phyloP scores from a whole-genome alignment of 768 basidiomycete species.

The Kwoniella shandongensis region DNA sequence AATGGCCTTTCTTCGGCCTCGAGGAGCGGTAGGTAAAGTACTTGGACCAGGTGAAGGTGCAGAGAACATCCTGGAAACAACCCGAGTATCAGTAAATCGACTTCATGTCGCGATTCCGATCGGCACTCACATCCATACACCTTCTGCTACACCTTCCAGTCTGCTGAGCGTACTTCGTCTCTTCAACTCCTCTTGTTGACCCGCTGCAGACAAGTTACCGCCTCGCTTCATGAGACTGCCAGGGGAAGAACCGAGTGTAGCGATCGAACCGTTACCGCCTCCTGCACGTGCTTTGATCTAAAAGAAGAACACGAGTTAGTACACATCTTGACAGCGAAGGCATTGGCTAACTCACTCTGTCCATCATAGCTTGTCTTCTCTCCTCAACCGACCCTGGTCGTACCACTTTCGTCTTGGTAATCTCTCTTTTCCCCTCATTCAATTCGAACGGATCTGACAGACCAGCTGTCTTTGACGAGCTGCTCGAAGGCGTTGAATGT shows the following conservation, averaged over 20 bases:
- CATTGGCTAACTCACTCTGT: slow-evolving; percentile 41
- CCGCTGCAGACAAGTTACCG: slow-evolving; percentile 30
- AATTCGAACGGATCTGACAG: slow-evolving; percentile 42
- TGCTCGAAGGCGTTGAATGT: slow-evolving; percentile 7
- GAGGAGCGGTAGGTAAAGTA: slow-evolving; percentile 30
- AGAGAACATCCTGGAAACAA: slow-evolving; percentile 45
- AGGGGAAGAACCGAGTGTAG: slow-evolving; percentile 33
- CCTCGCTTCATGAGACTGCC: slow-evolving; percentile 15
- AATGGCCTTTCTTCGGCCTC: slow-evolving; percentile 45
- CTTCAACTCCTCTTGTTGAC: slow-evolving; percentile 49
- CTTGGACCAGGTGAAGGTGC: slow-evolving; percentile 28
- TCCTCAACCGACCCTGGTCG: slow-evolving; percentile 44
- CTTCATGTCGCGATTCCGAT: not conserved
- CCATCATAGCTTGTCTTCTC: slow-evolving; percentile 47
- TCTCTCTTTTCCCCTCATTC: slow-evolving; percentile 14
- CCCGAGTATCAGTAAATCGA: not conserved
- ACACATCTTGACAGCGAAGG: not conserved
- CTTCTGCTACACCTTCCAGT: slow-evolving; percentile 51
- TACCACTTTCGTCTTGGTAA: slow-evolving; percentile 27
- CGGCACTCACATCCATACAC: slow-evolving; percentile 52
- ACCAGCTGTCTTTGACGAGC: slow-evolving; percentile 17
- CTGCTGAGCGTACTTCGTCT: slow-evolving; percentile 52
- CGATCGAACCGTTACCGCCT: slow-evolving; percentile 18
- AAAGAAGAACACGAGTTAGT: not conserved
- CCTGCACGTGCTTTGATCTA: slow-evolving; percentile 49